A percentile compares a stretch with the other conserved stretches of the same genome.
Conservation (phyloP, 495 filamentous ascomycete species). For the Neurospora sp. region DNA sequence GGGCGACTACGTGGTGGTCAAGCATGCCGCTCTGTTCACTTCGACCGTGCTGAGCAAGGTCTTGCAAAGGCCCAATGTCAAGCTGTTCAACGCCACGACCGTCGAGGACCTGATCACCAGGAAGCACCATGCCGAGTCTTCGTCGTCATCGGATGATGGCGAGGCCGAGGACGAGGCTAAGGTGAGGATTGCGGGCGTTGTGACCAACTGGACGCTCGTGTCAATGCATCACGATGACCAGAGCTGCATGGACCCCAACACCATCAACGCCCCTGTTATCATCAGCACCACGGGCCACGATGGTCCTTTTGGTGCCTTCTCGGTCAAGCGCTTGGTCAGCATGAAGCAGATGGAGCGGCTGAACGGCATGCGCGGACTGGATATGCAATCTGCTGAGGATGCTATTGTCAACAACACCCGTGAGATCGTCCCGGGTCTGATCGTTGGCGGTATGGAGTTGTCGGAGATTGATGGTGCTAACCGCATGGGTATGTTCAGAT, state of each 20-base stretch:
- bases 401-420: slow-evolving; percentile 84
- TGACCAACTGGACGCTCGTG: slow-evolving; percentile 91
- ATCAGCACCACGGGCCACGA: slow-evolving; percentile 87
- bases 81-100: slow-evolving; percentile 87
- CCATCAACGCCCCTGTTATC: slow-evolving; percentile 79
- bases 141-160: slow-evolving; percentile 19
- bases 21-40: slow-evolving; percentile 87
- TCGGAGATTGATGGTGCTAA: slow-evolving; percentile 84
- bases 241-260: slow-evolving; percentile 92
- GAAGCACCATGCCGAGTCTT: slow-evolving; percentile 9
- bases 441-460: slow-evolving; percentile 90
- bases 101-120: slow-evolving; percentile 89
- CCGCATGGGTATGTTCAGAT: slow-evolving; percentile 52
- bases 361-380: slow-evolving; percentile 81
- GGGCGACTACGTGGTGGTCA: slow-evolving; percentile 79
- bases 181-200: slow-evolving; percentile 72
- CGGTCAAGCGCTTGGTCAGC: slow-evolving; percentile 70
- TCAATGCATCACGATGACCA: slow-evolving; percentile 79
- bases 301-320: slow-evolving; percentile 81
- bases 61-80: slow-evolving; percentile 75
- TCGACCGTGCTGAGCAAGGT: slow-evolving; percentile 75
- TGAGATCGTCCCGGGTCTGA: slow-evolving; percentile 75
- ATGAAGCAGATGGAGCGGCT: slow-evolving; percentile 75
- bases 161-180: slow-evolving; percentile 23
- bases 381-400: slow-evolving; percentile 84